Conservation (phyloP, 2,329 filamentous ascomycete genomes). For the Didymella keratinophila region DNA sequence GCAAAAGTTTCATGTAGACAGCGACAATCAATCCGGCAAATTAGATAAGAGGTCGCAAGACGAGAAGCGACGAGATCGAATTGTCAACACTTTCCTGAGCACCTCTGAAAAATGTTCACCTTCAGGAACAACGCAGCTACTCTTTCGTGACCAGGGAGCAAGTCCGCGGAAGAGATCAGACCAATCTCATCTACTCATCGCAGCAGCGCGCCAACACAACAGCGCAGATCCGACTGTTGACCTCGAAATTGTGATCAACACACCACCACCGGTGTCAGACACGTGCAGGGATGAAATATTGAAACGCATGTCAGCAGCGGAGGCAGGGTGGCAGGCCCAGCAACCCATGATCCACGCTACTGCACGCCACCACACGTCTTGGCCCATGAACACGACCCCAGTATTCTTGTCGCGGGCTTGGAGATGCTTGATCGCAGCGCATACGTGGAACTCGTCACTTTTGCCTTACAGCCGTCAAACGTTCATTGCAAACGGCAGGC, state of each 20-base stretch:
- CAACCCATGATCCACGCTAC: neutral
- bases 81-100: neutral
- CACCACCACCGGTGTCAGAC: neutral
- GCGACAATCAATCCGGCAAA: neutral
- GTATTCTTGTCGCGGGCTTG: slow-evolving; percentile 7
- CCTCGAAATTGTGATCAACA: neutral
- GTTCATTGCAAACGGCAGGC: neutral
- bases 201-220: neutral
- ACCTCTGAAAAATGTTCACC: neutral
- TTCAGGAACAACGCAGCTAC: neutral
- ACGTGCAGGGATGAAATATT: slow-evolving; percentile 8
- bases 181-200: neutral
- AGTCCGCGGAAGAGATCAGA: neutral
- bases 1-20: neutral
- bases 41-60: neutral
- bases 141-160: neutral
- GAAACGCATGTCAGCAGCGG: slow-evolving; percentile 15
- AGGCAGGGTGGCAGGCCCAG: neutral
- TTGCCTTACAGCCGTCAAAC: neutral
- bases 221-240: neutral
- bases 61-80: neutral
- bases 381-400: neutral
- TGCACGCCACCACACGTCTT: slow-evolving; percentile 9
- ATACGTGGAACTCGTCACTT: neutral
- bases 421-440: slow-evolving; percentile 12